Percentiles rank a stretch among this genome's conserved stretches.
Conservation (phyloP, 2,329 filamentous ascomycete genomes). For the Aspergillus latus region DNA sequence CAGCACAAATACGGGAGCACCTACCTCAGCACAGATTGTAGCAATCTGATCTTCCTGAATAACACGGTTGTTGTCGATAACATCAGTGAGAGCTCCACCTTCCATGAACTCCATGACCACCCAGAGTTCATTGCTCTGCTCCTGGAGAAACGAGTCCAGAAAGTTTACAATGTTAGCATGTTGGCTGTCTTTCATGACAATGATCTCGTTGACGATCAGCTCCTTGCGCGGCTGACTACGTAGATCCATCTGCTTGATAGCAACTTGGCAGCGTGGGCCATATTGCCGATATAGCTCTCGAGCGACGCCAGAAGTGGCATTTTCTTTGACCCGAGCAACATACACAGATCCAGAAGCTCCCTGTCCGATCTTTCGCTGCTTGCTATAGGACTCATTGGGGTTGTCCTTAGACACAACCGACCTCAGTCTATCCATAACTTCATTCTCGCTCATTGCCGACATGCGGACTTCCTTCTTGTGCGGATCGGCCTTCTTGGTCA, state of each 20-base stretch:
- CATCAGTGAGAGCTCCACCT: constrained; percentile 92
- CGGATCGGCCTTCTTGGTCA: constrained; percentile 75
- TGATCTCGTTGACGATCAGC: constrained; percentile 98
- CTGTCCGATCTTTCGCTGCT: constrained; percentile 99
- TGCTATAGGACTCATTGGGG: constrained; percentile 92
- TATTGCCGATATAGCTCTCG: constrained; percentile 75
- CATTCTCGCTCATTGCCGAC: constrained; percentile 95
- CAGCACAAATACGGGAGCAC: constrained; percentile 28
- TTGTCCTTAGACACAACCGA: constrained; percentile 95
- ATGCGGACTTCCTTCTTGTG: constrained; percentile 92
- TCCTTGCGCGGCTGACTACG: constrained; percentile 97
- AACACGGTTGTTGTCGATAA: constrained; percentile 94
- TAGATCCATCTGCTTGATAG: constrained; percentile 99
- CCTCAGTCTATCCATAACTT: constrained; percentile 94
- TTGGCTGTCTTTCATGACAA: constrained; percentile 99
- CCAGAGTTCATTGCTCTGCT: constrained; percentile 95
- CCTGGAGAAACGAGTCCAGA: constrained; percentile 91
- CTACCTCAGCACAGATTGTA: constrained; percentile 92
- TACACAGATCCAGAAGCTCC: constrained; percentile 98
- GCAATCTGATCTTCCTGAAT: constrained; percentile 98
- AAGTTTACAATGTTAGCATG: constrained; percentile 99
- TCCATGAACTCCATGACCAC: constrained; percentile 99
- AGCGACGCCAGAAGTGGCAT: constrained; percentile 76
- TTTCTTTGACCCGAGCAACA: constrained; percentile 91
- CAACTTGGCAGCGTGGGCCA: constrained; percentile 81